Conservation (phyloP, 331 rosid species). For the Quercus lobata region DNA sequence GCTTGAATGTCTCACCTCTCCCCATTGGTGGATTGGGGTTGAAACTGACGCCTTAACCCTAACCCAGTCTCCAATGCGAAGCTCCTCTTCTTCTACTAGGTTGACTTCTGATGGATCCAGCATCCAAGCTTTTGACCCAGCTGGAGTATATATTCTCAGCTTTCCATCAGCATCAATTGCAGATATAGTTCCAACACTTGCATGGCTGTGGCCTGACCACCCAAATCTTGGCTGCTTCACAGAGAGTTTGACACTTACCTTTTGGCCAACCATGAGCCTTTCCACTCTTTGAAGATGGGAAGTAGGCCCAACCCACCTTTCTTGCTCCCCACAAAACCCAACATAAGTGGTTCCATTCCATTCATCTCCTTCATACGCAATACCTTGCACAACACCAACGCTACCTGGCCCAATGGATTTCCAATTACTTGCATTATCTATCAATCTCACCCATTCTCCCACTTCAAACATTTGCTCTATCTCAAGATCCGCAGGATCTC, state of each 20-base stretch:
- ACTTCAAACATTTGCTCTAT: slow-evolving; percentile 76
- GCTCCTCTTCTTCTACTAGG: slow-evolving; percentile 73
- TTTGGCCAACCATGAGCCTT: slow-evolving; percentile 66
- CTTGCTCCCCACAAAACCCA: slow-evolving; percentile 93
- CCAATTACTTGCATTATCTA: slow-evolving; percentile 54
- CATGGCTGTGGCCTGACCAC: slow-evolving; percentile 93
- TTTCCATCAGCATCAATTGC: slow-evolving; percentile 95
- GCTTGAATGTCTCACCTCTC: slow-evolving; percentile 85
- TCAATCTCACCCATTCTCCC: slow-evolving; percentile 93
- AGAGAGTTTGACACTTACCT: slow-evolving; percentile 59
- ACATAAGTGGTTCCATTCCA: slow-evolving; percentile 77
- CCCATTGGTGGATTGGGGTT: slow-evolving; percentile 97
- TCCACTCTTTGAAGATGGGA: slow-evolving; percentile 63
- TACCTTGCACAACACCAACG: slow-evolving; percentile 93
- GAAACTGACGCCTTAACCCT: slow-evolving; percentile 70
- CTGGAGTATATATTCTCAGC: slow-evolving; percentile 84
- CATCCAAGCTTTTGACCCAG: slow-evolving; percentile 93
- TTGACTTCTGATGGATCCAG: slow-evolving; percentile 92
- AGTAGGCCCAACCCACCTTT: slow-evolving; percentile 85
- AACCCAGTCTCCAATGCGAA: slow-evolving; percentile 87
- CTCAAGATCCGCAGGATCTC: slow-evolving; percentile 95
- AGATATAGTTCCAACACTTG: slow-evolving; percentile 70
- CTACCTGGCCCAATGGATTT: slow-evolving; percentile 78
- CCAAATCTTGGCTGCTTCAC: slow-evolving; percentile 87
- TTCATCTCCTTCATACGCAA: slow-evolving; percentile 71